Conservation (phyloP, 225 moss, liverwort and hornwort species). For the Anthoceros angustus region DNA sequence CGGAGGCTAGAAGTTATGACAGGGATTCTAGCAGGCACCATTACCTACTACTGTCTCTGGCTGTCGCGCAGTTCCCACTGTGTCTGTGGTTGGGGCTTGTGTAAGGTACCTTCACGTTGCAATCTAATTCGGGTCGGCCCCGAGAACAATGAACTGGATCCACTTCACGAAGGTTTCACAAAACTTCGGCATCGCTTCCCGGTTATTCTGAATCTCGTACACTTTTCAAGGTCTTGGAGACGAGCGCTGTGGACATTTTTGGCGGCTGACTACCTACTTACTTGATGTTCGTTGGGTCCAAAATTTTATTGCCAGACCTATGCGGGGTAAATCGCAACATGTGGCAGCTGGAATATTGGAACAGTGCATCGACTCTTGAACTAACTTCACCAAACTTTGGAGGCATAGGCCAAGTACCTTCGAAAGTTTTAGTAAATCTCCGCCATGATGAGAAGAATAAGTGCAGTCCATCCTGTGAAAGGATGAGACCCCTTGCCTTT, state of each 20-base stretch:
- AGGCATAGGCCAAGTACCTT: neutral
- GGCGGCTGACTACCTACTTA: neutral
- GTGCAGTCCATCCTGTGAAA: slow-evolving; percentile 90
- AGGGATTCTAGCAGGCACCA: slow-evolving; percentile 85
- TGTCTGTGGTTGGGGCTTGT: slow-evolving; percentile 62
- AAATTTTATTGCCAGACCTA: neutral
- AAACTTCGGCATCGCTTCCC: too few species aligned
- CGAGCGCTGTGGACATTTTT: neutral
- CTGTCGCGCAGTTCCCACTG: slow-evolving; percentile 63
- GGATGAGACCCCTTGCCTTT: slow-evolving; percentile 95
- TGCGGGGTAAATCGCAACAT: too few species aligned
- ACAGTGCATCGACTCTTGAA: too few species aligned
- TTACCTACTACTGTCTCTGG: slow-evolving; percentile 69
- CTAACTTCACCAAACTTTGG: too few species aligned
- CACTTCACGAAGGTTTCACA: too few species aligned
- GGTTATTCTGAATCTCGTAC: slow-evolving; percentile 12
- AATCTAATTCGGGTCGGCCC: too few species aligned
- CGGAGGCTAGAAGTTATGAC: slow-evolving; percentile 82
- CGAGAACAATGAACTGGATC: too few species aligned
- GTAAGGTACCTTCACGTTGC: neutral
- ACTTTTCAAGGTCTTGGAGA: slow-evolving; percentile 6
- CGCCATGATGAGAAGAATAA: slow-evolving; percentile 80
- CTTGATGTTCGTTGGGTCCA: neutral
- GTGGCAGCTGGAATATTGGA: too few species aligned
- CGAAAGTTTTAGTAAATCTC: slow-evolving; percentile 34